These are phyloP conservation scores for Malbranchea zuffiana DNA, from an alignment of 2,329 filamentous ascomycete genomes.

Conservation along the genomic window DNA sequence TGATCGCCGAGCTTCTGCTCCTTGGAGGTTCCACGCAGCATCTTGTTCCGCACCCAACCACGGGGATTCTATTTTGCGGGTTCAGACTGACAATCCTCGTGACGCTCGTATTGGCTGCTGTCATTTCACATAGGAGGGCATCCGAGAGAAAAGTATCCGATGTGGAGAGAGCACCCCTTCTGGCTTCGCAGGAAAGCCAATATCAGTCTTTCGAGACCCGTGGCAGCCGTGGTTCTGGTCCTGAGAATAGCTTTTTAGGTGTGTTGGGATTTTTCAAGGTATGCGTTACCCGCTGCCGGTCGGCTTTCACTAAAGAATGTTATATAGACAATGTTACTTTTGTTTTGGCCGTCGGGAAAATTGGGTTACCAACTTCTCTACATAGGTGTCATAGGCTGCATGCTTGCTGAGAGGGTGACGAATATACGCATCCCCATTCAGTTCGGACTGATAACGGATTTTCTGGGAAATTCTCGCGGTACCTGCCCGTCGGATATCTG, in stretches of 20 bases:
- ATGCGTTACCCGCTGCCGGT: neutral
- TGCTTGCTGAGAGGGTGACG: conserved; percentile 58
- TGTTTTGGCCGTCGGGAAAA: conserved; percentile 64
- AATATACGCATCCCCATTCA: conserved; percentile 69
- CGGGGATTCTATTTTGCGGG: conserved; percentile 16
- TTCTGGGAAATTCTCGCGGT: conserved; percentile 43
- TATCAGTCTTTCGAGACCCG: neutral
- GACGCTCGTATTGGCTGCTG: conserved; percentile 12
- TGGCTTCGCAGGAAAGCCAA: conserved; percentile 8
- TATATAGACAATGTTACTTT: conserved; percentile 58
- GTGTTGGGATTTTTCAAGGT: neutral
- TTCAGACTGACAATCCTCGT: conserved; percentile 14
- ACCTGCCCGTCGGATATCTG: conserved; percentile 17
- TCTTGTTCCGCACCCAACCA: conserved; percentile 15
- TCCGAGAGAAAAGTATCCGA: conserved; percentile 9
- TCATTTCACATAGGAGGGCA: conserved; percentile 7
- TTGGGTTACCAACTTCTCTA: conserved; percentile 57
- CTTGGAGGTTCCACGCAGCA: conserved; percentile 30
- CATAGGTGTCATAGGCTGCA: conserved; percentile 53
- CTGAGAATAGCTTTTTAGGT: conserved; percentile 3
- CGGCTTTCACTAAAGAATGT: too few species aligned
- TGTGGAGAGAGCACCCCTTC: conserved; percentile 16
- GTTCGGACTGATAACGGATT: conserved; percentile 65
- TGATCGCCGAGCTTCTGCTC: conserved; percentile 45
- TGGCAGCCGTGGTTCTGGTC: too few species aligned